Percentiles rank a stretch among this genome's conserved stretches.
Conservation (phyloP, 1,139 yeast species). For the Schwanniomyces etchellsii region DNA sequence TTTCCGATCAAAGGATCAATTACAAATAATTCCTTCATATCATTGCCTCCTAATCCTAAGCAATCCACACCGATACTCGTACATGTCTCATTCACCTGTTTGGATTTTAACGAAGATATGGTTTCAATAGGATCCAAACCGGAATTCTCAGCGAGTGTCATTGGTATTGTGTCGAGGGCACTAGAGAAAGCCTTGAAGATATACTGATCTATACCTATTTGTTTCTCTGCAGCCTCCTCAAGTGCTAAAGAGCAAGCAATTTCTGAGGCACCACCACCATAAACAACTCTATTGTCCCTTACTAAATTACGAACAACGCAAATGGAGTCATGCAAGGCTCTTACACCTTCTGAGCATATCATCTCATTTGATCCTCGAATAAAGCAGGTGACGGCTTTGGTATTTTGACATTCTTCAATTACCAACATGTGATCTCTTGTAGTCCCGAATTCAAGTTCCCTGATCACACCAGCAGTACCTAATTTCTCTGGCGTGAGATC, state of each 20-base stretch:
- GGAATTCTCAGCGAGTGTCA: slow-evolving; percentile 94
- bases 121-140: slow-evolving; percentile 94
- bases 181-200: slow-evolving; percentile 93
- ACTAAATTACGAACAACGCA: slow-evolving; percentile 97
- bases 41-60: slow-evolving; percentile 77
- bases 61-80: slow-evolving; percentile 90
- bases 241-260: slow-evolving; percentile 90
- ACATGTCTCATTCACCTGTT: slow-evolving; percentile 69
- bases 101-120: slow-evolving; percentile 74
- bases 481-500: slow-evolving; percentile 78
- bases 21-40: slow-evolving; percentile 91
- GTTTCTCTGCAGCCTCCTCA: slow-evolving; percentile 85
- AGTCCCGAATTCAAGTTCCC: slow-evolving; percentile 92
- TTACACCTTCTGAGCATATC: slow-evolving; percentile 94
- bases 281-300: slow-evolving; percentile 87
- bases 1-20: slow-evolving; percentile 97
- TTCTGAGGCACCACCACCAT: slow-evolving; percentile 99
- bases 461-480: slow-evolving; percentile 81
- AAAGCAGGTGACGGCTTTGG: slow-evolving; percentile 90
- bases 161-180: slow-evolving; percentile 88
- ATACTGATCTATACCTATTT: slow-evolving; percentile 93
- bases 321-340: slow-evolving; percentile 94
- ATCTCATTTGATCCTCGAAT: slow-evolving; percentile 94
- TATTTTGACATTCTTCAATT: slow-evolving; percentile 83
- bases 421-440: slow-evolving; percentile 95